Conservation (phyloP, 2,329 filamentous ascomycete species). For the Fusarium graminum region DNA sequence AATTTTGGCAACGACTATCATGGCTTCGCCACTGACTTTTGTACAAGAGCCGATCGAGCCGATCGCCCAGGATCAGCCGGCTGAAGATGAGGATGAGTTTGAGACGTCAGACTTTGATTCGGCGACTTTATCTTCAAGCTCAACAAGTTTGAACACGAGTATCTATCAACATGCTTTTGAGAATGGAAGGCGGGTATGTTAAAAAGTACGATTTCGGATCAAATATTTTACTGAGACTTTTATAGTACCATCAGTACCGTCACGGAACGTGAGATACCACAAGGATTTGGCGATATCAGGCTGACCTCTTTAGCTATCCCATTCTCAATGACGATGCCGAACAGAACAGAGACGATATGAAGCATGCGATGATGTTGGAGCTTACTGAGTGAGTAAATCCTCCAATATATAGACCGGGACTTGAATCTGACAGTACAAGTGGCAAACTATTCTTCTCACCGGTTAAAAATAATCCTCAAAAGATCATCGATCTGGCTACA, state of each 20-base stretch:
- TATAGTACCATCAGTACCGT: constrained; percentile 45
- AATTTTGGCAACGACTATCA: background rate
- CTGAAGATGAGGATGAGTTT: constrained; percentile 40
- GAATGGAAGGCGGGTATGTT: constrained; percentile 43
- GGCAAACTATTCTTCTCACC: constrained; percentile 42
- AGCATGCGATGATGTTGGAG: constrained; percentile 52
- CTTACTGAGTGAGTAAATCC: constrained; percentile 39
- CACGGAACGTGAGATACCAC: constrained; percentile 34
- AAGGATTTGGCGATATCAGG: fast-evolving
- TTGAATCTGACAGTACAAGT: constrained; percentile 10
- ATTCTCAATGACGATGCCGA: constrained; percentile 49
- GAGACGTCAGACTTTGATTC: constrained; percentile 41
- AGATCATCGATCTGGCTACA: constrained; percentile 44
- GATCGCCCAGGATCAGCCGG: constrained; percentile 8
- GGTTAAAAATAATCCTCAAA: constrained; percentile 29
- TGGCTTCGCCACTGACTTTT: constrained; percentile 12
- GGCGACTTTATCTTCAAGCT: constrained; percentile 25
- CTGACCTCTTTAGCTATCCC: constrained; percentile 45
- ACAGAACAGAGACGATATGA: constrained; percentile 47
- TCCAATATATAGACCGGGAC: fast-evolving
- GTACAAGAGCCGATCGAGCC: constrained; percentile 27
- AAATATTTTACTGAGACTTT: background rate
- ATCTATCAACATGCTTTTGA: constrained; percentile 45
- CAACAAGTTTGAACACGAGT: constrained; percentile 42
- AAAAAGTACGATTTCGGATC: fast-evolving